Evolutionary conservation across 2,329 filamentous ascomycete species (phyloP).

Genomic region (Pseudocercospora fijiensis): DNA sequence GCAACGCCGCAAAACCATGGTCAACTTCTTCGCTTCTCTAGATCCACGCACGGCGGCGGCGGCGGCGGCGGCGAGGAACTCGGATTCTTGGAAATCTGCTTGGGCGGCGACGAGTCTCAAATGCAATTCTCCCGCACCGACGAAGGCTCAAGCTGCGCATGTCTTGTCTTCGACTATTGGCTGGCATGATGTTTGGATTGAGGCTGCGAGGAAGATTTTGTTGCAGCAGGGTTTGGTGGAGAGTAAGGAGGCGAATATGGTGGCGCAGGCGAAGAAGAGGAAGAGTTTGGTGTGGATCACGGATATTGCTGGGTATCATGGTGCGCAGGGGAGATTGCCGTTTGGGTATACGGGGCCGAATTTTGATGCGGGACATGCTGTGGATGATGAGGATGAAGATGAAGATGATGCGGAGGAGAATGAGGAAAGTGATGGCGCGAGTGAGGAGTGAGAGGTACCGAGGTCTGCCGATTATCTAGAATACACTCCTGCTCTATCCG

Average conservation of each 20-base stretch:
- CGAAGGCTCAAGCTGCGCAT: neutral
- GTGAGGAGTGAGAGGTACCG: too few relatives aligned
- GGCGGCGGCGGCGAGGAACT: too few relatives aligned
- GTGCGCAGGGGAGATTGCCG: conserved; percentile 2
- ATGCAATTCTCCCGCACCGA: neutral
- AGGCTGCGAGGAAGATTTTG: neutral
- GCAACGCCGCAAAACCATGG: conserved; percentile 6
- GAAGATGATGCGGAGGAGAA: too few relatives aligned
- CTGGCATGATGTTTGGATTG: conserved; percentile 16
- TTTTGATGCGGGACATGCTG: too few relatives aligned
- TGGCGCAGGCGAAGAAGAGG: neutral
- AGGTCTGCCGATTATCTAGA: too few relatives aligned
- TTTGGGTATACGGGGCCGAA: neutral
- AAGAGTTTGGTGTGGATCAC: conserved; percentile 11
- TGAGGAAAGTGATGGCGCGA: too few relatives aligned
- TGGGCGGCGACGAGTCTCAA: neutral
- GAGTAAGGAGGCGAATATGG: neutral
- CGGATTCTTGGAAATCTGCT: neutral
- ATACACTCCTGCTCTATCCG: too few relatives aligned
- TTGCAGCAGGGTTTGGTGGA: neutral
- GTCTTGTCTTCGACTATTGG: conserved; percentile 1
- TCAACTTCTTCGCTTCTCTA: neutral
- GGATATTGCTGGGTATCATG: conserved; percentile 18
- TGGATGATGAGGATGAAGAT: too few relatives aligned
- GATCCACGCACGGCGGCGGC: neutral